Evolutionary conservation across 805 yeast species (phyloP).

Genomic region (Metschnikowia lochheadii): DNA sequence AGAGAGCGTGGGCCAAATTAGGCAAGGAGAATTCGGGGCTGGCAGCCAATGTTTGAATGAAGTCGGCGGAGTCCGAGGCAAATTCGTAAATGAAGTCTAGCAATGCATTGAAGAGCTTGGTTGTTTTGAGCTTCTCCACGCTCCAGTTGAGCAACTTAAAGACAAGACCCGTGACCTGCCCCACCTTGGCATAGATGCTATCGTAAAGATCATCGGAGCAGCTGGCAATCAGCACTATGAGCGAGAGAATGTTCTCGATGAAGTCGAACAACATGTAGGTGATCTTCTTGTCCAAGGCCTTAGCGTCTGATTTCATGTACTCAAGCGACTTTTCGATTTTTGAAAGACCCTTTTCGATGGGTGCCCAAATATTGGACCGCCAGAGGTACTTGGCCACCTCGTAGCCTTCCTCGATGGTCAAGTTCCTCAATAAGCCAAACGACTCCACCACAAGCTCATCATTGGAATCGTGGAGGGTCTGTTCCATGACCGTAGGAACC

Average conservation of each 20-base stretch:
- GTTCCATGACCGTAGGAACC: slow-evolving; percentile 58
- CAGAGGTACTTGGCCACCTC: slow-evolving; percentile 71
- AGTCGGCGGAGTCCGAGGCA: slow-evolving; percentile 54
- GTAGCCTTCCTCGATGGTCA: slow-evolving; percentile 84
- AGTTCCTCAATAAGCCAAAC: slow-evolving; percentile 73
- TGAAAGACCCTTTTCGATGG: slow-evolving; percentile 48
- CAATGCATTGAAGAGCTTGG: slow-evolving; percentile 46
- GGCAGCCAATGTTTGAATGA: slow-evolving; percentile 33
- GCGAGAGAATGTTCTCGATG: slow-evolving; percentile 68
- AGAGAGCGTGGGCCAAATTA: slow-evolving; percentile 16
- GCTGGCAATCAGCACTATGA: slow-evolving; percentile 62
- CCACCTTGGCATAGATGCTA: slow-evolving; percentile 44
- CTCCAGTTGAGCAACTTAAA: slow-evolving; percentile 35
- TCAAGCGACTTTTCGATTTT: slow-evolving; percentile 50
- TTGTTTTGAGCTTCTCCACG: slow-evolving; percentile 31
- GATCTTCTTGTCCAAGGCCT: slow-evolving; percentile 19
- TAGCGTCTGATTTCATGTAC: slow-evolving; percentile 28
- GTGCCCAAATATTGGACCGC: slow-evolving; percentile 73
- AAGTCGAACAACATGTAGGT: slow-evolving; percentile 54
- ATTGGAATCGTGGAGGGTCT: slow-evolving; percentile 59
- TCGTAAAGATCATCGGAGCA: slow-evolving; percentile 50
- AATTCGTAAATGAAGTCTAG: slow-evolving; percentile 59
- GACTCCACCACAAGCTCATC: slow-evolving; percentile 78
- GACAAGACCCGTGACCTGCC: slow-evolving; percentile 36
- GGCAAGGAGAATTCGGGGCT: slow-evolving; percentile 16